These are phyloP conservation scores for Penicillium frequentans DNA, from an alignment of 2,329 filamentous ascomycete species.

Conservation along the genomic window DNA sequence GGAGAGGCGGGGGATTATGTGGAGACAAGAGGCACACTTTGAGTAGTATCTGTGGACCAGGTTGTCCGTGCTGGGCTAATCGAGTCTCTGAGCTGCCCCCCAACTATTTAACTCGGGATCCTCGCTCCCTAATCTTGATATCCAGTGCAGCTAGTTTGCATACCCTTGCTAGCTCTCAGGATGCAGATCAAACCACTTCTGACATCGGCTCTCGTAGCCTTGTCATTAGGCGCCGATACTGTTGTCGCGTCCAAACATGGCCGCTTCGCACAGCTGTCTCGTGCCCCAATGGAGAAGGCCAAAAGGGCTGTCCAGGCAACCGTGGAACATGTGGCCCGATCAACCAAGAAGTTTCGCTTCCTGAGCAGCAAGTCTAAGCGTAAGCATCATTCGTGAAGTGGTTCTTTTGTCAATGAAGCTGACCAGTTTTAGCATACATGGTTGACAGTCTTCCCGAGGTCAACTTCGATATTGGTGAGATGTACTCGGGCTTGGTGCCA, in stretches of 20 bases:
- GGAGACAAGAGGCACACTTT: conserved; percentile 11
- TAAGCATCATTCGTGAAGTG: conserved; percentile 8
- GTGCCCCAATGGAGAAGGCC: conserved; percentile 22
- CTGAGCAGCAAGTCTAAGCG: conserved; percentile 26
- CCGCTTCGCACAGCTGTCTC: conserved; percentile 25
- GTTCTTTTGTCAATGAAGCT: not conserved
- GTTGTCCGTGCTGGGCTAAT: not conserved
- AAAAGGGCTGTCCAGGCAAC: conserved; percentile 17
- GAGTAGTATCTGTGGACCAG: not conserved
- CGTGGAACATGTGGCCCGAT: conserved; percentile 9
- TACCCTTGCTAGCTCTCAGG: not conserved
- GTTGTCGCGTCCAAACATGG: conserved; percentile 25
- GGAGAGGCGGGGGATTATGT: conserved; percentile 6
- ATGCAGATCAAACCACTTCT: conserved; percentile 30
- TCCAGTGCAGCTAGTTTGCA: not conserved
- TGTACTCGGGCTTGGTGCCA: conserved; percentile 53
- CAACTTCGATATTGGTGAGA: conserved; percentile 63
- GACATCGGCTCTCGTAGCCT: conserved; percentile 22
- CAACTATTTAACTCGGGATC: not conserved
- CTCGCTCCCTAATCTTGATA: not conserved
- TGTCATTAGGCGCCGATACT: conserved; percentile 21
- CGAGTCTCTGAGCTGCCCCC: not conserved
- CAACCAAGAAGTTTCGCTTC: conserved; percentile 27
- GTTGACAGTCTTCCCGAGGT: conserved; percentile 69
- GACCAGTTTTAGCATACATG: conserved; percentile 52